Percentiles rank a stretch among this genome's conserved stretches.
Evolutionary conservation across 306 rosid genomes (phyloP).

Genomic region (Rubus parviflorus): DNA sequence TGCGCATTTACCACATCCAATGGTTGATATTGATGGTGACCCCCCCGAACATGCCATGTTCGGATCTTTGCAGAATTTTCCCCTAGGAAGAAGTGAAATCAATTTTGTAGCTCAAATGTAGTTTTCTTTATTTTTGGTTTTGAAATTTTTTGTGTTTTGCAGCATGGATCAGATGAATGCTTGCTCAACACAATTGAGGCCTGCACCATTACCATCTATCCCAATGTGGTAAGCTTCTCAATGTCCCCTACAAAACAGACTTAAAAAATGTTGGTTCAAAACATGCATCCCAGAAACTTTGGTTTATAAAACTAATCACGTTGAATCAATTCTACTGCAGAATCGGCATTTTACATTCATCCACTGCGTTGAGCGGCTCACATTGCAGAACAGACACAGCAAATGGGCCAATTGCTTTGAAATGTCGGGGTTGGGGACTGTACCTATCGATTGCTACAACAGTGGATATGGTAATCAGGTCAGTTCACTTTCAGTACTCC

Average conservation of each 20-base stretch:
- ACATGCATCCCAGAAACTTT: neutral
- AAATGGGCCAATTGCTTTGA: slow-evolving; percentile 72
- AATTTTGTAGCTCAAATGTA: neutral
- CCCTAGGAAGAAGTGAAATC: too few relatives aligned
- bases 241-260: neutral
- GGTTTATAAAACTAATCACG: neutral
- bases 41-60: too few relatives aligned
- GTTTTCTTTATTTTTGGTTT: neutral
- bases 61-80: neutral
- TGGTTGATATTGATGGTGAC: too few relatives aligned
- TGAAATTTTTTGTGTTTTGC: slow-evolving; percentile 15
- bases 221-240: slow-evolving; percentile 54
- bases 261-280: neutral
- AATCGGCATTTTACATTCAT: slow-evolving; percentile 60
- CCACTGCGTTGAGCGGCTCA: slow-evolving; percentile 60
- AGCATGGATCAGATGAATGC: slow-evolving; percentile 95
- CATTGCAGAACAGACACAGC: slow-evolving; percentile 37
- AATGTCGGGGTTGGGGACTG: slow-evolving; percentile 46
- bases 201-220: slow-evolving; percentile 68
- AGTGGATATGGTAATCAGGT: slow-evolving; percentile 68
- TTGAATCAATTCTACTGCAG: slow-evolving; percentile 28
- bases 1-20: too few relatives aligned
- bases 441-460: slow-evolving; percentile 64
- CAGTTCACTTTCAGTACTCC: slow-evolving; percentile 10
- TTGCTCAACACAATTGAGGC: slow-evolving; percentile 73